phyloP scores from a whole-genome alignment of 2,329 filamentous ascomycete genomes.

The Pyricularia sp. region DNA sequence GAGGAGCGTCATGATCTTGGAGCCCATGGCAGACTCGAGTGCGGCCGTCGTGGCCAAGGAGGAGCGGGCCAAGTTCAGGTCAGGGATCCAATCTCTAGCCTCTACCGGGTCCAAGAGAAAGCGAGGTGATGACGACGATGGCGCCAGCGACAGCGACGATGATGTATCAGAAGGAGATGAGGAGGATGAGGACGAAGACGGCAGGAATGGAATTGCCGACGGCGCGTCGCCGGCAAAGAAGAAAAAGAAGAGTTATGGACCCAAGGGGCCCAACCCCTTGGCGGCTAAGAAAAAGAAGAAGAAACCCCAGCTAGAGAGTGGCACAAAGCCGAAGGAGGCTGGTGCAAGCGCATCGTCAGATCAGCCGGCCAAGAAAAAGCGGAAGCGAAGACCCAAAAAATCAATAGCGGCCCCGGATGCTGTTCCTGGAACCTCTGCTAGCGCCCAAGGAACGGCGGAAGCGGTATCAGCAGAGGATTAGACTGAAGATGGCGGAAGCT shows the following conservation, averaged over 20 bases:
- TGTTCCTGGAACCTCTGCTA: neutral
- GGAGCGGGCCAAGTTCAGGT: constrained; percentile 66
- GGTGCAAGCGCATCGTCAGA: neutral
- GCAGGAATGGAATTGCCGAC: neutral
- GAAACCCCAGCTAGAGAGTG: constrained; percentile 9
- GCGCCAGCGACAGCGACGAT: constrained; percentile 28
- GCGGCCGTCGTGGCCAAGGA: constrained; percentile 54
- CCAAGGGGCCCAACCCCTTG: constrained; percentile 23
- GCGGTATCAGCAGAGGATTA: neutral
- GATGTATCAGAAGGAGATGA: constrained; percentile 24
- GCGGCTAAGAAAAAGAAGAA: constrained; percentile 25
- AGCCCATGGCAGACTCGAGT: constrained; percentile 56
- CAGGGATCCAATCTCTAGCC: constrained; percentile 46
- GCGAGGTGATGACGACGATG: constrained; percentile 29
- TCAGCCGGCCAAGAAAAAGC: constrained; percentile 13
- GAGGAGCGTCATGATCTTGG: constrained; percentile 63
- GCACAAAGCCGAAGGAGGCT: neutral
- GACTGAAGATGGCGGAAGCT: neutral
- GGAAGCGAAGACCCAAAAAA: constrained; percentile 15
- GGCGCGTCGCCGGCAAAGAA: constrained; percentile 16
- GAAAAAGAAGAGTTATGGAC: constrained; percentile 20
- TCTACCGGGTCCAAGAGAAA: constrained; percentile 36
- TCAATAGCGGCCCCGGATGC: neutral
- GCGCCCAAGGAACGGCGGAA: neutral
- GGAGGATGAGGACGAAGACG: constrained; percentile 11